phyloP scores from a whole-genome alignment of 2,329 filamentous ascomycete species.

The Cadophora luteo-olivacea region DNA sequence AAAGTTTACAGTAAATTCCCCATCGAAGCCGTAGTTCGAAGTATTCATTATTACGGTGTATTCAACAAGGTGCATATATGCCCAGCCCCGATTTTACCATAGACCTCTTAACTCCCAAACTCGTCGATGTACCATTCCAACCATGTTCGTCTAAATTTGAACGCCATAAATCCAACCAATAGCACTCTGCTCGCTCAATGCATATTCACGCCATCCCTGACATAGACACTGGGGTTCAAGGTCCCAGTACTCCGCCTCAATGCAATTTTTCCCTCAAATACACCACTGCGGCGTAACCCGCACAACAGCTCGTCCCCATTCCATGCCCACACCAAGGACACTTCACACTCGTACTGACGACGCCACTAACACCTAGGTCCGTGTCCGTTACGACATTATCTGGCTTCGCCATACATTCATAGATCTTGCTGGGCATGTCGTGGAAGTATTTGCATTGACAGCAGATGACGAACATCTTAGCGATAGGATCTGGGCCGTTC shows the following conservation, averaged over 20 bases:
- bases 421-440: constrained; percentile 69
- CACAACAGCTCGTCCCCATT: constrained; percentile 73
- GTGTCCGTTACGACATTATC: constrained; percentile 60
- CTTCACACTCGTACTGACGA: constrained; percentile 66
- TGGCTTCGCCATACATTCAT: constrained; percentile 68
- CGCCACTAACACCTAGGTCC: constrained; percentile 58
- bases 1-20: background rate
- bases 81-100: background rate
- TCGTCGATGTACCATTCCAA: background rate
- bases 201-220: background rate
- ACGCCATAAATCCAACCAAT: background rate
- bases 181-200: background rate
- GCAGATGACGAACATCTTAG: constrained; percentile 71
- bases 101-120: background rate
- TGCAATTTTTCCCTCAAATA: constrained; percentile 70
- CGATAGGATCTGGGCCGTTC: constrained; percentile 45
- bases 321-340: constrained; percentile 77
- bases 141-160: background rate
- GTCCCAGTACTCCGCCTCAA: constrained; percentile 37
- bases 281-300: constrained; percentile 71
- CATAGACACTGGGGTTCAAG: background rate
- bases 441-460: constrained; percentile 69
- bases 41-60: background rate
- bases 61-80: background rate
- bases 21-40: background rate